Evolutionary conservation across 2,329 filamentous ascomycete genomes (phyloP).

Genomic region (Monosporascus sp.): DNA sequence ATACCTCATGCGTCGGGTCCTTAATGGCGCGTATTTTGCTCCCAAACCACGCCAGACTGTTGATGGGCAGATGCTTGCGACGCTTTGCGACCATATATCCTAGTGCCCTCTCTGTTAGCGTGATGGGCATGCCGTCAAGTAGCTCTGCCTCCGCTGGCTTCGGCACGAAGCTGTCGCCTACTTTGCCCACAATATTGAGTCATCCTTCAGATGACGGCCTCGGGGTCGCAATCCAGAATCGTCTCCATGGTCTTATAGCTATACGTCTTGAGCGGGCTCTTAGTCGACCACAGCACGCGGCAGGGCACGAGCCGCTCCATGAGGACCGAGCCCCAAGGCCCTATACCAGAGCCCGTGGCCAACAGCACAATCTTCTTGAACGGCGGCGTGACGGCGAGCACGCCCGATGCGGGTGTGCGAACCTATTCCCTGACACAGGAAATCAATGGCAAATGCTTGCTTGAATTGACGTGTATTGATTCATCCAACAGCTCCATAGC

Average conservation of each 20-base stretch:
- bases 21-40: too few species aligned
- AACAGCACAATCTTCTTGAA: slow-evolving; percentile 63
- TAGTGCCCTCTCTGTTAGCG: too few species aligned
- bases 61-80: too few species aligned
- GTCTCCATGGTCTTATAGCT: slow-evolving; percentile 49
- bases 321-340: slow-evolving; percentile 61
- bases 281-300: slow-evolving; percentile 65
- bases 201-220: slow-evolving; percentile 56
- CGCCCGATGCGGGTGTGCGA: too few species aligned
- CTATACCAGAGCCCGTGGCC: slow-evolving; percentile 69
- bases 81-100: too few species aligned
- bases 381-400: too few species aligned
- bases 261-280: slow-evolving; percentile 57
- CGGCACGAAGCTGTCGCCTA: too few species aligned
- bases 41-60: too few species aligned
- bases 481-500: neutral
- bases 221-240: slow-evolving; percentile 51
- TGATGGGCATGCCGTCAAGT: too few species aligned
- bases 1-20: too few species aligned
- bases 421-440: neutral
- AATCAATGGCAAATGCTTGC: neutral
- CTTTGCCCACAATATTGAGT: too few species aligned
- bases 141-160: too few species aligned
- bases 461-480: neutral
- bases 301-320: slow-evolving; percentile 42